Percentiles rank a stretch among this genome's conserved stretches.
Evolutionary conservation across 139 green algal species (phyloP).

Genomic region (Zygnema cylindricum): DNA sequence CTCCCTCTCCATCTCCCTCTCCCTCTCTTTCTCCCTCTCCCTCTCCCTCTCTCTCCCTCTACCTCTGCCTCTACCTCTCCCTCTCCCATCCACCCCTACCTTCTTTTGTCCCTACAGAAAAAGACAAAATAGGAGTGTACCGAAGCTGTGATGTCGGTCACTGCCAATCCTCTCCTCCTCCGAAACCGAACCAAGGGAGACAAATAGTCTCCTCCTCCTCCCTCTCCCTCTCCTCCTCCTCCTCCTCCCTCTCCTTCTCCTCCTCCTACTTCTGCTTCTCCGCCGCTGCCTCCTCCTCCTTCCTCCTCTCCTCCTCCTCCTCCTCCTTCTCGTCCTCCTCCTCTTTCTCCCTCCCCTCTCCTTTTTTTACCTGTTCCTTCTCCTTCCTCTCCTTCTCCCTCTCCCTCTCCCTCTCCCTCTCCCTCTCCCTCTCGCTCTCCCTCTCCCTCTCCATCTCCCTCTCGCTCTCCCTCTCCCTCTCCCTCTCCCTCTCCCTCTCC

Average conservation of each 20-base stretch:
- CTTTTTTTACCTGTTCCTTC: neutral
- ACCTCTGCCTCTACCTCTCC: too few relatives aligned
- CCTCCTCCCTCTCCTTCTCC: neutral
- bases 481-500: too few relatives aligned
- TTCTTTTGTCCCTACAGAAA: too few relatives aligned
- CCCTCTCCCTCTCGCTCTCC: too few relatives aligned
- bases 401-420: too few relatives aligned
- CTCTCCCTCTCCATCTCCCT: too few relatives aligned
- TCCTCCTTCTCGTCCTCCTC: neutral
- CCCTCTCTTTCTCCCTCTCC: too few relatives aligned
- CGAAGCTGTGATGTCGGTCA: conserved; percentile 23
- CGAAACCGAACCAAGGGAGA: neutral
- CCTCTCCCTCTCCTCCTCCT: neutral
- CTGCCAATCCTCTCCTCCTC: conserved; percentile 14
- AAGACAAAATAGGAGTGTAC: neutral
- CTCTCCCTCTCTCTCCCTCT: too few relatives aligned
- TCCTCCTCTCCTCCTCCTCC: neutral
- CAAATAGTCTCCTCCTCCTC: neutral
- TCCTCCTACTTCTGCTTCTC: neutral
- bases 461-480: too few relatives aligned
- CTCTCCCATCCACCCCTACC: too few relatives aligned
- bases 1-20: too few relatives aligned
- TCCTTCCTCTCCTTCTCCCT: too few relatives aligned
- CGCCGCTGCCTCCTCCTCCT: neutral
- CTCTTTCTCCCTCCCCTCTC: neutral